These are phyloP conservation scores for Ogataea ganodermae DNA, from an alignment of 805 yeast species.

Conservation along the genomic window DNA sequence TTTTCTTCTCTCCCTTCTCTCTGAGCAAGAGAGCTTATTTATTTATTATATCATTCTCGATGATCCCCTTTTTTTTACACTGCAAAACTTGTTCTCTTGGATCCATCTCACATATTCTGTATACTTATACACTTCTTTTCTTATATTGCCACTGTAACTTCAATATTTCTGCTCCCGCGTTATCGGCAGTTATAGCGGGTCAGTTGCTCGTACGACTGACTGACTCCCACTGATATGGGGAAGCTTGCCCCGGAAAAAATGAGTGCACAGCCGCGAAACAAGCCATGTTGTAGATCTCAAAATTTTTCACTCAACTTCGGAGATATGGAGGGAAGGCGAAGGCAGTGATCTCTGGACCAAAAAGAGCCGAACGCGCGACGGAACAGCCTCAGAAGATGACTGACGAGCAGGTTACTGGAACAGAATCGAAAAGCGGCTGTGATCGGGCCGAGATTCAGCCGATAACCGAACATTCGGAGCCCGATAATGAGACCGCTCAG, in stretches of 20 bases:
- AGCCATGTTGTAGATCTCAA: neutral
- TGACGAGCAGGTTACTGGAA: neutral
- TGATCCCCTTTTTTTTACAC: neutral
- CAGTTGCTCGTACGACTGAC: neutral
- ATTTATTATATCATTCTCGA: neutral
- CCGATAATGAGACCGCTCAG: neutral
- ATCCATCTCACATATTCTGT: neutral
- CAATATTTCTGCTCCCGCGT: neutral
- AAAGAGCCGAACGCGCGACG: too few relatives aligned
- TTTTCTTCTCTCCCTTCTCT: neutral
- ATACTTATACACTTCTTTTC: neutral
- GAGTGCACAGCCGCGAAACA: slow-evolving; percentile 1
- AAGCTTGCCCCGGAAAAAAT: slow-evolving; percentile 1
- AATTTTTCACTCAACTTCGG: neutral
- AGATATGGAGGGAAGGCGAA: neutral
- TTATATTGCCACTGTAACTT: neutral
- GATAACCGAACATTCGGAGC: neutral
- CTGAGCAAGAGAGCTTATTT: neutral
- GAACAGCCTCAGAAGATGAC: too few relatives aligned
- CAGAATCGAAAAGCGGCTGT: neutral
- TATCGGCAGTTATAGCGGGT: neutral
- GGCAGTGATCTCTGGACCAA: too few relatives aligned
- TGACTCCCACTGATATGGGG: neutral
- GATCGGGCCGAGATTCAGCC: neutral
- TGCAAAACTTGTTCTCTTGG: neutral